Evolutionary conservation across 2,329 filamentous ascomycete genomes (phyloP).

Genomic region (Escovopsis sp.): DNA sequence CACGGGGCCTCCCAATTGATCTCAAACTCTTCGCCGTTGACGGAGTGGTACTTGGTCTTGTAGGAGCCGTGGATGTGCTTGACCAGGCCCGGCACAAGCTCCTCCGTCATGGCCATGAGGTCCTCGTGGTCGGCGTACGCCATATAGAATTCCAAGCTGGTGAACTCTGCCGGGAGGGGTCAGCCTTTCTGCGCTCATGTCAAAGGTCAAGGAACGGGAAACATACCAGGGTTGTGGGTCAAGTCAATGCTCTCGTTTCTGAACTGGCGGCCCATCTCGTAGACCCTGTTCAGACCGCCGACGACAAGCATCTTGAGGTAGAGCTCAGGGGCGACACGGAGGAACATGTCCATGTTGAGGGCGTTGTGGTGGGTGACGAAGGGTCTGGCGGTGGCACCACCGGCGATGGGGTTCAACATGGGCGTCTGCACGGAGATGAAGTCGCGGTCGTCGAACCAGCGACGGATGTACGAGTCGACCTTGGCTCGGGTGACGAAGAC

Average conservation of each 20-base stretch:
- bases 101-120: slow-evolving; percentile 67
- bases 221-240: slow-evolving; percentile 64
- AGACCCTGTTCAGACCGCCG: slow-evolving; percentile 85
- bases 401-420: slow-evolving; percentile 93
- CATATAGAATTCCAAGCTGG: slow-evolving; percentile 93
- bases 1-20: slow-evolving; percentile 96
- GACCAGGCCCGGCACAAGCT: slow-evolving; percentile 79
- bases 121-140: slow-evolving; percentile 88
- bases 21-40: slow-evolving; percentile 70
- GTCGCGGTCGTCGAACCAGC: slow-evolving; percentile 73
- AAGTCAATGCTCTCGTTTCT: slow-evolving; percentile 61
- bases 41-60: slow-evolving; percentile 73
- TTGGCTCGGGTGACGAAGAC: slow-evolving; percentile 75
- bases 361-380: slow-evolving; percentile 97
- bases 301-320: slow-evolving; percentile 95
- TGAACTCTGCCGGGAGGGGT: slow-evolving; percentile 55
- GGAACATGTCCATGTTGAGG: slow-evolving; percentile 82
- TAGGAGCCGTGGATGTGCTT: slow-evolving; percentile 79
- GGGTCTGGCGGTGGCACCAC: slow-evolving; percentile 83
- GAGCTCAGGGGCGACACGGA: slow-evolving; percentile 88
- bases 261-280: slow-evolving; percentile 92
- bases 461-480: slow-evolving; percentile 78
- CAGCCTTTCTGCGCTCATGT: not conserved
- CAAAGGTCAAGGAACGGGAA: not conserved
- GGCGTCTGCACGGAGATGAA: slow-evolving; percentile 95